These are phyloP conservation scores for Tephrocybe sp. DNA, from an alignment of 768 basidiomycete species.

Conservation along the genomic window DNA sequence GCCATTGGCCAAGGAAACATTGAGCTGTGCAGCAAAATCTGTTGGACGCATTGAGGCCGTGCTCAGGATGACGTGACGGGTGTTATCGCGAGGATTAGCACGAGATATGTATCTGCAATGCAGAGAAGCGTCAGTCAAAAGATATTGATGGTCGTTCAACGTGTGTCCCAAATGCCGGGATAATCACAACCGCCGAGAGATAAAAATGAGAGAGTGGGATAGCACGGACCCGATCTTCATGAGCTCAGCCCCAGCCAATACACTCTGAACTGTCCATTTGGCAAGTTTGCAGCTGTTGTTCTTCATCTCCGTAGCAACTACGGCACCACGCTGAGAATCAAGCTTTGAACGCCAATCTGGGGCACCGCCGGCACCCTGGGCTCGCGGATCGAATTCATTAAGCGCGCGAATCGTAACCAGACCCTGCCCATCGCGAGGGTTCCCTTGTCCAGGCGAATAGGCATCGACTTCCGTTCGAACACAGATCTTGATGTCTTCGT, in stretches of 20 bases:
- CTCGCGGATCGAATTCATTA: conserved; percentile 94
- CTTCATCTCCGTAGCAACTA: conserved; percentile 99
- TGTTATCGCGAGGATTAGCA: conserved; percentile 90
- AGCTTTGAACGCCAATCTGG: conserved; percentile 99
- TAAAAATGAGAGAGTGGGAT: no score
- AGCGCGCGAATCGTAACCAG: conserved; percentile 91
- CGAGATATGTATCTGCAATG: conserved; percentile 86
- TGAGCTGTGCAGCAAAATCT: conserved; percentile 94
- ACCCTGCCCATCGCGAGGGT: conserved; percentile 69
- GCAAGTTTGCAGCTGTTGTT: conserved; percentile 98
- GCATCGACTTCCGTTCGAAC: conserved; percentile 98
- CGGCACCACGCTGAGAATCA: conserved; percentile 94
- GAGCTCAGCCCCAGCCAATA: conserved; percentile 91
- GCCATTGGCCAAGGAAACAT: conserved; percentile 92
- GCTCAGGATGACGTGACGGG: conserved; percentile 93
- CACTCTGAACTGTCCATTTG: conserved; percentile 94
- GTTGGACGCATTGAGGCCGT: conserved; percentile 92
- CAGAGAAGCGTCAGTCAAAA: conserved; percentile 5
- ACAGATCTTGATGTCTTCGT: conserved; percentile 88
- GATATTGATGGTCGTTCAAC: background rate
- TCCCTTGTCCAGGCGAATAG: conserved; percentile 62
- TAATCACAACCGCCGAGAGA: background rate
- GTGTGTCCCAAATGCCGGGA: background rate
- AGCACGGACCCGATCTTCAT: conserved; percentile 92
- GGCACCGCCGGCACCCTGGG: conserved; percentile 89